Evolutionary conservation across 805 yeast species (phyloP), one percentile per base, ranked within the genome.

Genomic region (Ogataea siamensis): DNA sequence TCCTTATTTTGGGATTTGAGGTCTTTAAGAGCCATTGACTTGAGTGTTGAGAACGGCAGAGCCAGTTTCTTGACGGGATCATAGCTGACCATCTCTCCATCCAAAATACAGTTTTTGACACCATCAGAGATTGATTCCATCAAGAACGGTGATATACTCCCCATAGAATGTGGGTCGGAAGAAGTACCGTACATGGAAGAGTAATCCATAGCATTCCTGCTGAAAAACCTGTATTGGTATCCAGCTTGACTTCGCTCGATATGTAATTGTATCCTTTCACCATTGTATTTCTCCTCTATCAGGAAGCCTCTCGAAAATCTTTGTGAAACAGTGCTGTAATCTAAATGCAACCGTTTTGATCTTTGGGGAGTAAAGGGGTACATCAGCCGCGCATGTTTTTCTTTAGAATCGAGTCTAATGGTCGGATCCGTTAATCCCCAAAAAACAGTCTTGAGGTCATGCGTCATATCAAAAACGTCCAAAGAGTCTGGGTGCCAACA

Each of bases 1-100:
- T 38, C 32, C 5, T 16, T 16, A 9, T 32, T 28, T 1, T 28
- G 31, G 27, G 32, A 29, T 62, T 56, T 45, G 16, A 74, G 57
- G 33, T 72, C 78, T 47, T 74, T 76, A 5, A 73, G 54, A 0
- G 91, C 91, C 11, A 85, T 73, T 5, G 83, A 70, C 54, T 85
- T 84, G 19, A 93, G 72, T 1, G 84, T 73, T 0, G 95, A 94
- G 64, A 87, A 87, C 0, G 96, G 95, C 15, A 88, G 63, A 4
- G 87, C 68, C 1, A 64, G 63, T 23, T 73, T 56, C 40, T 68
- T 62, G 31, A 60, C 66, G 37, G 76, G 75, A 59, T 89, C 96
- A 72, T 78, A 88, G 0, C 94, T 87, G 2, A 91, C 80, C 91
- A 91, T 86, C 60, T 91, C 99, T 0, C 98, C 97, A 62, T 91